A percentile compares a stretch with the other conserved stretches of the same genome.
Conservation (phyloP, 1,139 yeast genomes). For the Sugiyamaella paludigena region DNA sequence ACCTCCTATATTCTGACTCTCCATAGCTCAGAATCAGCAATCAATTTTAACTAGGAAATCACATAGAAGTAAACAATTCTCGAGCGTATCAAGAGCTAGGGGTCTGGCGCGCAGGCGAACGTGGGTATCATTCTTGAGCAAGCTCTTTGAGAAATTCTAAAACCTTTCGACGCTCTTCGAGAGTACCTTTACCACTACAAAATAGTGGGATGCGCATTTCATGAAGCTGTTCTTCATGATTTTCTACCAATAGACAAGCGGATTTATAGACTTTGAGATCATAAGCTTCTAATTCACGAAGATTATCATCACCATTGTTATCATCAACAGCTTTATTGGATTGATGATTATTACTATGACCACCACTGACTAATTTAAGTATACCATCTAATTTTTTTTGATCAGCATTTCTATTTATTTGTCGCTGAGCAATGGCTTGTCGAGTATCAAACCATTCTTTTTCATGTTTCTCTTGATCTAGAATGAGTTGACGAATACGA, state of each 20-base stretch:
- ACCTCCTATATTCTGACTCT: no score
- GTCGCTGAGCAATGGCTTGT: slow-evolving; percentile 17
- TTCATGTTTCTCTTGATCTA: slow-evolving; percentile 28
- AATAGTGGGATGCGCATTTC: slow-evolving; percentile 31
- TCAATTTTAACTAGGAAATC: no score
- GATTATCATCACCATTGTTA: not conserved
- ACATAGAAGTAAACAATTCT: no score
- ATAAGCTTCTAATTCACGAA: slow-evolving; percentile 20
- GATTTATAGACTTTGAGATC: slow-evolving; percentile 25
- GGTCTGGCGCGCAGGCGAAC: no score
- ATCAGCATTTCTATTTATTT: slow-evolving; percentile 13
- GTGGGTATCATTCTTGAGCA: slow-evolving; percentile 3
- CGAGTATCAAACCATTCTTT: slow-evolving; percentile 25
- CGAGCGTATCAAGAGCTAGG: no score
- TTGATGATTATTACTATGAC: not conserved
- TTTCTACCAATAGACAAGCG: slow-evolving; percentile 18
- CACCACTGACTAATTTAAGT: slow-evolving; percentile 24
- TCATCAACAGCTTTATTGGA: not conserved
- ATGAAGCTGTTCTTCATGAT: slow-evolving; percentile 21
- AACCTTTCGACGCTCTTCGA: slow-evolving; percentile 22
- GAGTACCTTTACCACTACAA: slow-evolving; percentile 16
- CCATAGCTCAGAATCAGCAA: no score
- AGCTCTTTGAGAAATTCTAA: slow-evolving; percentile 27
- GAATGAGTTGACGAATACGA: slow-evolving; percentile 23
- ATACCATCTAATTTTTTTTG: slow-evolving; percentile 23